A percentile compares a stretch with the other conserved stretches of the same genome.
These are phyloP conservation scores for Geotrichum armillariae DNA, from an alignment of 1,139 yeast genomes.

Conservation along the genomic window DNA sequence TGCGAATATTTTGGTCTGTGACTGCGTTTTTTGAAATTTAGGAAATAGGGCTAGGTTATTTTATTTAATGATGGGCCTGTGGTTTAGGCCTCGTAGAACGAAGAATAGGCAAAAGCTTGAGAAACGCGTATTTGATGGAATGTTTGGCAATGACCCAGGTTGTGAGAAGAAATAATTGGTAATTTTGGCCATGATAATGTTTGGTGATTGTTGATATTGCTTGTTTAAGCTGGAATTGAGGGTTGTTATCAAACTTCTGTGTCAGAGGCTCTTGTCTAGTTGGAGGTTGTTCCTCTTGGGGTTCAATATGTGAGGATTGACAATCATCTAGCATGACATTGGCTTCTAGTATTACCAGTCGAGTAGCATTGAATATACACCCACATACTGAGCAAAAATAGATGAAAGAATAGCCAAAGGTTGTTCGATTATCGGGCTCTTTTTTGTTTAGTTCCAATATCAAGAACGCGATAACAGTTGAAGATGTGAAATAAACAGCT, in stretches of 20 bases:
- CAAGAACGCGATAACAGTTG: background rate
- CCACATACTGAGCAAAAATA: background rate
- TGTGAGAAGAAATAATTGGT: background rate
- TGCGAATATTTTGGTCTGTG: conserved; percentile 1
- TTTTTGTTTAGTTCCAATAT: background rate
- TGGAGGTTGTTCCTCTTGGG: background rate
- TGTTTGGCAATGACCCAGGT: background rate
- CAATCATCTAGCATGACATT: background rate
- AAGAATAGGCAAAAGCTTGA: background rate
- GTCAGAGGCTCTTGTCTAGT: background rate
- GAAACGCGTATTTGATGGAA: background rate
- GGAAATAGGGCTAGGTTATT: conserved; percentile 1
- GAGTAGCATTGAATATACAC: background rate
- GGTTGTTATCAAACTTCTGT: background rate
- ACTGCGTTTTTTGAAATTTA: conserved; percentile 2
- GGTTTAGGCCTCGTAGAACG: background rate
- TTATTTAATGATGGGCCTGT: background rate
- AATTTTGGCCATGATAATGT: background rate
- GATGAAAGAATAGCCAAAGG: background rate
- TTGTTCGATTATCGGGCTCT: background rate
- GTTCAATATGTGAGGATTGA: background rate
- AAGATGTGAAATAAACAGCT: background rate
- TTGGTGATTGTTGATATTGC: background rate
- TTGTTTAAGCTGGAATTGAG: background rate
- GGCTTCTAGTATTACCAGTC: background rate